Evolutionary conservation across 2,329 filamentous ascomycete genomes (phyloP).

Genomic region (Blastomyces gilchristii): DNA sequence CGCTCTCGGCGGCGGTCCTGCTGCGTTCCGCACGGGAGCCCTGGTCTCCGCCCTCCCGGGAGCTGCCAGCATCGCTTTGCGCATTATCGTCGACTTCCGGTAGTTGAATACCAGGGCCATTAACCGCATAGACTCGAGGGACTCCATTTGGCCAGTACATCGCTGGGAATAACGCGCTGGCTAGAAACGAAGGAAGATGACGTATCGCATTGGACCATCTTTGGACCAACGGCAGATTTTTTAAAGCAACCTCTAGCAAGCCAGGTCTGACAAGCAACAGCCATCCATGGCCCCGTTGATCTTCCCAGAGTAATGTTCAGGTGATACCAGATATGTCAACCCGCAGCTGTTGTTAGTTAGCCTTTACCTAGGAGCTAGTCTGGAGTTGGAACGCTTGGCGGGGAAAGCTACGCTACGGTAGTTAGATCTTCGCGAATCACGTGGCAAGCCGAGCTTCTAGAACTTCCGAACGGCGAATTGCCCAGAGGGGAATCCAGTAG

Average conservation of each 20-base stretch:
- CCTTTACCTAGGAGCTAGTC: too few relatives aligned
- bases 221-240: constrained; percentile 19
- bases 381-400: too few relatives aligned
- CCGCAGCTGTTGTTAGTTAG: background rate
- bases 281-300: constrained; percentile 12
- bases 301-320: constrained; percentile 6
- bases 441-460: constrained; percentile 1
- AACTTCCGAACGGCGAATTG: background rate
- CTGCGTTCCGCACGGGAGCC: constrained; percentile 53
- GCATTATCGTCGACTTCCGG: constrained; percentile 21
- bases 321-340: background rate
- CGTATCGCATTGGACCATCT: constrained; percentile 33
- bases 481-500: too few relatives aligned
- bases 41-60: constrained; percentile 27
- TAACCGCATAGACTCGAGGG: constrained; percentile 40
- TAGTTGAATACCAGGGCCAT: constrained; percentile 32
- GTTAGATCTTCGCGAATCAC: constrained; percentile 1
- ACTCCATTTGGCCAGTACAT: constrained; percentile 45
- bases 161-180: constrained; percentile 25
- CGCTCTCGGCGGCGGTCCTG: constrained; percentile 29
- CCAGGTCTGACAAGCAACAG: constrained; percentile 5
- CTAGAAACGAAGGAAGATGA: constrained; percentile 17
- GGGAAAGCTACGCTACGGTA: too few relatives aligned
- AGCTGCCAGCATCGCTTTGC: constrained; percentile 13
- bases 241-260: constrained; percentile 18